These are phyloP conservation scores for Cubamyces lactineus DNA, from an alignment of 768 basidiomycete species.

Conservation along the genomic window DNA sequence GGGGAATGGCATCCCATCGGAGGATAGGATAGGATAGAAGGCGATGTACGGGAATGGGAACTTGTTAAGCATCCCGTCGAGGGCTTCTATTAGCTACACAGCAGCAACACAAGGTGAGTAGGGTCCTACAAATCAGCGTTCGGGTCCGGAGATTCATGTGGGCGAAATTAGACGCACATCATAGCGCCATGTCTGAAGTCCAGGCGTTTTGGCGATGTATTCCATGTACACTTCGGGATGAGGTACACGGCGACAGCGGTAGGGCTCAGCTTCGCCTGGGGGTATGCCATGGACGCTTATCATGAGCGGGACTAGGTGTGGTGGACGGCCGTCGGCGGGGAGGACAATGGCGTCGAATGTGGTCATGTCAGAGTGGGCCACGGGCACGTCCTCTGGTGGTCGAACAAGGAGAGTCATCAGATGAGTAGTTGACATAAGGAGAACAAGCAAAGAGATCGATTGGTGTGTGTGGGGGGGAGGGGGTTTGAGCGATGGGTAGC, in stretches of 20 bases:
- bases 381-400: slow-evolving; percentile 30
- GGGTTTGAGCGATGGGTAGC: slow-evolving; percentile 9
- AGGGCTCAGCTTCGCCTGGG: slow-evolving; percentile 32
- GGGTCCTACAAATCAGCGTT: slow-evolving; percentile 21
- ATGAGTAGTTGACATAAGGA: slow-evolving; percentile 11
- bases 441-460: slow-evolving; percentile 13
- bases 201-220: slow-evolving; percentile 75
- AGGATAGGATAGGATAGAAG: slow-evolving; percentile 75
- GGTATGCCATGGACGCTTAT: slow-evolving; percentile 53
- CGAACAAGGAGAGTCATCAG: not conserved
- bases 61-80: slow-evolving; percentile 80
- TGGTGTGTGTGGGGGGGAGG: no score
- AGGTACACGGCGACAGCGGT: slow-evolving; percentile 63
- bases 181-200: slow-evolving; percentile 71
- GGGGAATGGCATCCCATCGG: slow-evolving; percentile 82
- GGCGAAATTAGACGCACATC: slow-evolving; percentile 49
- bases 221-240: slow-evolving; percentile 89
- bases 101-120: slow-evolving; percentile 17
- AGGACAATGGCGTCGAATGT: slow-evolving; percentile 76
- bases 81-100: slow-evolving; percentile 66
- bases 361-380: slow-evolving; percentile 57
- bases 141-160: slow-evolving; percentile 19
- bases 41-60: slow-evolving; percentile 81
- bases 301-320: slow-evolving; percentile 75
- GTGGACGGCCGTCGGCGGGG: slow-evolving; percentile 78